Evolutionary conservation across 106 monocot genomes (phyloP).

Genomic region (Posidonia australis): DNA sequence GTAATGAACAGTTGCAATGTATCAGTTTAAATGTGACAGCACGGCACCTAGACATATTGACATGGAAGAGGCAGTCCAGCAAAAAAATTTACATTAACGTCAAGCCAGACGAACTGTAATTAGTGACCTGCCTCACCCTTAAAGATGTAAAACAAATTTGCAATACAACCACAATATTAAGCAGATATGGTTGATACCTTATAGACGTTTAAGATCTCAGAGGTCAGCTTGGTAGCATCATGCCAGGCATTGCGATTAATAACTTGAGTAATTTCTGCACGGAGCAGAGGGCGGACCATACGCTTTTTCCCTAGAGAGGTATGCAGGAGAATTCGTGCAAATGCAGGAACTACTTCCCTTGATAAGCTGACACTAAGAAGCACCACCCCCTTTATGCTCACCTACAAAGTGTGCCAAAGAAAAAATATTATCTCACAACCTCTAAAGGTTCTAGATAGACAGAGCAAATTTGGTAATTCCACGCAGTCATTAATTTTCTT

Average conservation of each 20-base stretch:
- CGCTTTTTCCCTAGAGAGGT: conserved; percentile 86
- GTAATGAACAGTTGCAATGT: no score
- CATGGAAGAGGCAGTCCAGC: no score
- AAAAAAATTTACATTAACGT: no score
- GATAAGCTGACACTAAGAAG: conserved; percentile 72
- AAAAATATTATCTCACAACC: neutral
- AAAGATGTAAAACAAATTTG: no score
- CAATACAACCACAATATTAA: no score
- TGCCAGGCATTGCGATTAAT: conserved; percentile 81
- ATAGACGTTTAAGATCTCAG: conserved; percentile 58
- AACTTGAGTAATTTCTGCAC: conserved; percentile 87
- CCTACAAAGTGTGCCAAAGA: conserved; percentile 14
- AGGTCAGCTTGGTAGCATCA: conserved; percentile 63
- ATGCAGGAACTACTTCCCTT: conserved; percentile 82
- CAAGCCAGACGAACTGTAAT: no score
- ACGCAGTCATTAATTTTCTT: no score
- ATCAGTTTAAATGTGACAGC: no score
- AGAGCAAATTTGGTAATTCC: no score
- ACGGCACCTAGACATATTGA: no score
- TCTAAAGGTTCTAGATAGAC: no score
- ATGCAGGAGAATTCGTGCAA: conserved; percentile 88
- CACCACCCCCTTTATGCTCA: conserved; percentile 69
- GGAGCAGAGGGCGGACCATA: conserved; percentile 77
- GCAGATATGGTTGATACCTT: conserved; percentile 47
- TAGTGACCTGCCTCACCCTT: no score